These are phyloP conservation scores for Ceriops zippeliana DNA, from an alignment of 345 rosid species.

Conservation along the genomic window DNA sequence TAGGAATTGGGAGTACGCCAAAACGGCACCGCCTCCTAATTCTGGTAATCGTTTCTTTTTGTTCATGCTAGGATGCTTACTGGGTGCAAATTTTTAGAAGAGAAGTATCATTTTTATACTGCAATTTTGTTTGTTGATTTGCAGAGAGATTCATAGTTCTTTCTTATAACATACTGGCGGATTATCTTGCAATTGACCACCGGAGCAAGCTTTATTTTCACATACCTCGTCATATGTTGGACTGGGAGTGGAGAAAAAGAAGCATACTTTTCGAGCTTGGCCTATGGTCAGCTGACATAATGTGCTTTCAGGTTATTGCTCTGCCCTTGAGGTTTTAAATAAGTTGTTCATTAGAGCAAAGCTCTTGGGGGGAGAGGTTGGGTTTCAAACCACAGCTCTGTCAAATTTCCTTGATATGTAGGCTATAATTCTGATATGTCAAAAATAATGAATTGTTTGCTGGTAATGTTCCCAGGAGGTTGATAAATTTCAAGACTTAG, in stretches of 20 bases:
- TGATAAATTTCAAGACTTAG: conserved; percentile 79
- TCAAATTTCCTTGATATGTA: too few species aligned
- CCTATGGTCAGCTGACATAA: conserved; percentile 86
- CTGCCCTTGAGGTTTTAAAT: conserved; percentile 7
- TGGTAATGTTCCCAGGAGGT: conserved; percentile 59
- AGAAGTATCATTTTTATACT: neutral
- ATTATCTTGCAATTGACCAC: conserved; percentile 78
- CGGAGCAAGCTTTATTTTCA: conserved; percentile 74
- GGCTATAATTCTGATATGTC: too few species aligned
- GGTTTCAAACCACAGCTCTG: too few species aligned
- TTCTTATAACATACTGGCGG: conserved; percentile 89
- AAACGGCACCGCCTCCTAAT: conserved; percentile 45
- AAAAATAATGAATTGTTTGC: too few species aligned
- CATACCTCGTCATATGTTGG: conserved; percentile 67
- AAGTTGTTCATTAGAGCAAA: neutral
- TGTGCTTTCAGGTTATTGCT: conserved; percentile 82
- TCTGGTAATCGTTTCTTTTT: conserved; percentile 42
- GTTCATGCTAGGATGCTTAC: too few species aligned
- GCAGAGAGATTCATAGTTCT: conserved; percentile 74
- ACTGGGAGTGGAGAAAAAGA: conserved; percentile 81
- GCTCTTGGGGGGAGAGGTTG: too few species aligned
- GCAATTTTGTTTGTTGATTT: conserved; percentile 19
- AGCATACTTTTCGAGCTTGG: conserved; percentile 75
- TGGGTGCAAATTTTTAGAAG: neutral
- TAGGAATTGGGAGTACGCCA: conserved; percentile 73